Conservation (phyloP, 192 early-diverging fungal genomes). For the Coemansia sp. region DNA sequence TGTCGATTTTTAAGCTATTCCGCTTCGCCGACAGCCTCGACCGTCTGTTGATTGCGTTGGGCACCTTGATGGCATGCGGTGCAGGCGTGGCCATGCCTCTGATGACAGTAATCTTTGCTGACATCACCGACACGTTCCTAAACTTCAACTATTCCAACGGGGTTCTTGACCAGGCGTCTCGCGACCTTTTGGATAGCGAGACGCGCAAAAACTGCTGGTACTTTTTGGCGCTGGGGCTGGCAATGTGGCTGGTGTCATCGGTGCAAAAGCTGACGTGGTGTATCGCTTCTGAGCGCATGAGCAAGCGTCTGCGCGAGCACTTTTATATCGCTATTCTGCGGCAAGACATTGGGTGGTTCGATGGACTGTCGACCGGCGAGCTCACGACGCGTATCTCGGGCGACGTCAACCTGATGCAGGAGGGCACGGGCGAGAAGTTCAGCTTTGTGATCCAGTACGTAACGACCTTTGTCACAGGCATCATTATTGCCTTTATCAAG, state of each 20-base stretch:
- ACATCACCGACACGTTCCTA: constrained; percentile 23
- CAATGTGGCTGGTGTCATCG: constrained; percentile 17
- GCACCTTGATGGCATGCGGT: constrained; percentile 35
- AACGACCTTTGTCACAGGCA: constrained; percentile 69
- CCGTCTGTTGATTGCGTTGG: constrained; percentile 55
- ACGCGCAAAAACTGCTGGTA: constrained; percentile 46
- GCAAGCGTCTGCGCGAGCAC: constrained; percentile 68
- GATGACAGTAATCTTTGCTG: constrained; percentile 53
- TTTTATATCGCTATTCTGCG: constrained; percentile 79
- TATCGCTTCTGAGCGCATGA: constrained; percentile 57
- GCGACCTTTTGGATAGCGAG: constrained; percentile 29
- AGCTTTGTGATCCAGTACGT: constrained; percentile 64
- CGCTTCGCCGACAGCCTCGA: constrained; percentile 66
- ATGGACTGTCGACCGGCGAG: constrained; percentile 72
- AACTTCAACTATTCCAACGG: constrained; percentile 14
- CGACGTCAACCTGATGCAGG: constrained; percentile 84
- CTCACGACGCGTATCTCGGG: constrained; percentile 83
- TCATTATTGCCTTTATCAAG: constrained; percentile 73
- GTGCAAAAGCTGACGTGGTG: constrained; percentile 24
- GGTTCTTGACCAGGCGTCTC: not conserved
- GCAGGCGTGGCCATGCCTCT: constrained; percentile 50
- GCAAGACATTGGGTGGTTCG: constrained; percentile 89
- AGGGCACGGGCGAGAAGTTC: constrained; percentile 84
- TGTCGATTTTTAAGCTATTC: constrained; percentile 63
- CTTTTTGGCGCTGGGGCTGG: constrained; percentile 36